Evolutionary conservation across 169 alveolate species (phyloP).

Genomic region (Plasmodium fragile): DNA sequence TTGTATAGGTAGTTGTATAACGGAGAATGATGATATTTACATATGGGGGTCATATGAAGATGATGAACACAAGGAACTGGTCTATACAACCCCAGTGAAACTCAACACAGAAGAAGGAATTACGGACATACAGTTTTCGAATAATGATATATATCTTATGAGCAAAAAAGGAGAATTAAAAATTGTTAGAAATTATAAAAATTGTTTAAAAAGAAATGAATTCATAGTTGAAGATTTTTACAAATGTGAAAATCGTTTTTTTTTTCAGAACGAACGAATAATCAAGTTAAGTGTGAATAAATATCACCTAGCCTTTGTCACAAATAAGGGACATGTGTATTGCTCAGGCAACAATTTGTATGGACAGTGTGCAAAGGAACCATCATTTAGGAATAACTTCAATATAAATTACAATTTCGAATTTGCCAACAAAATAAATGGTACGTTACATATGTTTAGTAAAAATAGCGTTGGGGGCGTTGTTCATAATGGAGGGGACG

Average conservation of each 20-base stretch:
- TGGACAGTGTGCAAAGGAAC: constrained; percentile 76
- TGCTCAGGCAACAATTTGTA: constrained; percentile 76
- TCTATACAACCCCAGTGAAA: constrained; percentile 57
- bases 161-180: constrained; percentile 68
- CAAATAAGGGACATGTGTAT: constrained; percentile 70
- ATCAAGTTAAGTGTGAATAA: constrained; percentile 75
- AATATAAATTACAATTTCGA: constrained; percentile 70
- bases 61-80: constrained; percentile 21
- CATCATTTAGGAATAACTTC: constrained; percentile 51
- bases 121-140: constrained; percentile 57
- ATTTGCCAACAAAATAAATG: constrained; percentile 9
- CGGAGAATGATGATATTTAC: constrained; percentile 66
- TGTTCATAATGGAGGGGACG: background rate
- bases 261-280: constrained; percentile 51
- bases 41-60: constrained; percentile 73
- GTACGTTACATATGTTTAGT: constrained; percentile 4
- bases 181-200: constrained; percentile 45
- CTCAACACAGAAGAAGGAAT: constrained; percentile 19
- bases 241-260: constrained; percentile 34
- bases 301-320: constrained; percentile 70
- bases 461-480: background rate
- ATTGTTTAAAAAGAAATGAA: constrained; percentile 32
- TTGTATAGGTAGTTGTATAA: constrained; percentile 67
- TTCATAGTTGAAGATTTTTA: constrained; percentile 68
- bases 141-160: constrained; percentile 50